Evolutionary conservation across 371 early-diverging fungal genomes (phyloP).

Genomic region (Syncephalastrum monosporum): DNA sequence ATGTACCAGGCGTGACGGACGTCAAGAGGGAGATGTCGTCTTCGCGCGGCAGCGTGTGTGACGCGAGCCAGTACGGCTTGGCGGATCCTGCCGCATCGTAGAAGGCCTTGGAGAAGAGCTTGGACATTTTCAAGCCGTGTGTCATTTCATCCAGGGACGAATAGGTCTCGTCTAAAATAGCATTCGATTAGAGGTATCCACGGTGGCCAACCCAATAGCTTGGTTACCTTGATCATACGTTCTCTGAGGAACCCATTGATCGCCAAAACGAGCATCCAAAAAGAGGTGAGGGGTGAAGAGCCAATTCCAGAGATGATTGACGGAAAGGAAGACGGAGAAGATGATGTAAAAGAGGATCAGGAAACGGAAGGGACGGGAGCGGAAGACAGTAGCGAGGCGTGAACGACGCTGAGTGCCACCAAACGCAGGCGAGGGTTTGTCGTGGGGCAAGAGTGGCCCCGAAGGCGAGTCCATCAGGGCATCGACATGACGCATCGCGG

Average conservation of each 20-base stretch:
- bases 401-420: constrained; percentile 34
- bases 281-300: constrained; percentile 10
- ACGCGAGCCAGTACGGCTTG: constrained; percentile 44
- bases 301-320: constrained; percentile 42
- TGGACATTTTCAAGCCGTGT: constrained; percentile 46
- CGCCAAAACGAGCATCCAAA: constrained; percentile 18
- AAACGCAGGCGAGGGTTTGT: constrained; percentile 40
- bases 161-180: constrained; percentile 25
- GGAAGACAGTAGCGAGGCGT: constrained; percentile 11
- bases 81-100: constrained; percentile 33
- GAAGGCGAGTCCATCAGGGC: constrained; percentile 21
- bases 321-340: constrained; percentile 42
- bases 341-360: constrained; percentile 35
- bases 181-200: no score
- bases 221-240: constrained; percentile 43
- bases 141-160: constrained; percentile 41
- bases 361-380: constrained; percentile 31
- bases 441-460: constrained; percentile 40
- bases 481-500: constrained; percentile 3
- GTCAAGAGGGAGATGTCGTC: constrained; percentile 43
- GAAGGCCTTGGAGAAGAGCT: constrained; percentile 41
- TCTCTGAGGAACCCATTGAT: constrained; percentile 41
- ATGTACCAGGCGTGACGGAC: constrained; percentile 31
- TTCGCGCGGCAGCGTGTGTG: constrained; percentile 15
- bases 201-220: no score